Evolutionary conservation across 1,284 basidiomycete genomes (phyloP).

Genomic region (Peniophora sp.): DNA sequence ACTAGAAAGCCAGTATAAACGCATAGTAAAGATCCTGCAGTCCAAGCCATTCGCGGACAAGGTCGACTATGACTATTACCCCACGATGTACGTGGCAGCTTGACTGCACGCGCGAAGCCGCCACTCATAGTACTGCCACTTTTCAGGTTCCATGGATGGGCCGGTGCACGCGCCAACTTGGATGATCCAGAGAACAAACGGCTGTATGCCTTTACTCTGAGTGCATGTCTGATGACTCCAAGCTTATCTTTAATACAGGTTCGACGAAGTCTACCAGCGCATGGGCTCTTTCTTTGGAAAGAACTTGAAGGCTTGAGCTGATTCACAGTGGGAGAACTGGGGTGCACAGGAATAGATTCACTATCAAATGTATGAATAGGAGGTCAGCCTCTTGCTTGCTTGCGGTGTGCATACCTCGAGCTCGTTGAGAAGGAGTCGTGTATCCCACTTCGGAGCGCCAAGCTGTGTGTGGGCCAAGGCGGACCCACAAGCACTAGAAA

Average conservation of each 20-base stretch:
- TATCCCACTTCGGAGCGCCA: no score
- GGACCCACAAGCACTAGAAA: no score
- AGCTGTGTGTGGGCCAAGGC: no score
- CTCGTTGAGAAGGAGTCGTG: no score
- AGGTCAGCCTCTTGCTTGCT: no score
- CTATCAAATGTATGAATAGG: no score
- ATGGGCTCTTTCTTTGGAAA: conserved; percentile 42
- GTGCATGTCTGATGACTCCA: not conserved
- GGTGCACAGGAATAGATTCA: no score
- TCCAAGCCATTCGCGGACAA: conserved; percentile 47
- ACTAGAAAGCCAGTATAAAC: conserved; percentile 32
- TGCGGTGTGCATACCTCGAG: no score
- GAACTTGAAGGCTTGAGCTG: conserved; percentile 3
- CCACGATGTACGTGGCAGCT: conserved; percentile 33
- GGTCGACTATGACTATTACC: conserved; percentile 48
- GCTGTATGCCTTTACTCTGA: conserved; percentile 32
- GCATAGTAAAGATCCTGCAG: conserved; percentile 39
- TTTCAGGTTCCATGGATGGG: conserved; percentile 62
- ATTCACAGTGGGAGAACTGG: no score
- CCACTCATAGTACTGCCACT: conserved; percentile 6
- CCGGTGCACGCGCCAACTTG: conserved; percentile 62
- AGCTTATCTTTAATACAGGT: conserved; percentile 22
- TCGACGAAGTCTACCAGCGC: conserved; percentile 54
- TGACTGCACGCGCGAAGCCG: not conserved
- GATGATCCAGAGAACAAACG: conserved; percentile 56